These are phyloP conservation scores for Verticillium longisporum DNA, from an alignment of 2,329 filamentous ascomycete genomes.

Conservation along the genomic window DNA sequence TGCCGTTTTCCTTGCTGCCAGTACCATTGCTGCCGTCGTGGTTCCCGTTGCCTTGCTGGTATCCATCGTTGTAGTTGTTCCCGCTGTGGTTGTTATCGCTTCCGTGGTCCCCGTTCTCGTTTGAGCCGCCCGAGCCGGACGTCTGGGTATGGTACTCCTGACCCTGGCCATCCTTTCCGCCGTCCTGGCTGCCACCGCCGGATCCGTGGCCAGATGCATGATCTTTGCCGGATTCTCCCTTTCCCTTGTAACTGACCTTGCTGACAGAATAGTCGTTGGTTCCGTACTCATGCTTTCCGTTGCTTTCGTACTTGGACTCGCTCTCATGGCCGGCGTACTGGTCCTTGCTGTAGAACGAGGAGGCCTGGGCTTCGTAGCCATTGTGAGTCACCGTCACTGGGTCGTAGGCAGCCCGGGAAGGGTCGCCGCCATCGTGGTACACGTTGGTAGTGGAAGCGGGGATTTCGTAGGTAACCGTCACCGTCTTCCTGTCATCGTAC, in stretches of 20 bases:
- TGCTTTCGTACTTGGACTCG: not conserved
- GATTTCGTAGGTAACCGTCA: constrained; percentile 7
- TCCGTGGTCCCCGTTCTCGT: not conserved
- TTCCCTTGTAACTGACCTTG: not conserved
- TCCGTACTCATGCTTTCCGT: not conserved
- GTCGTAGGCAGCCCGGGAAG: not conserved
- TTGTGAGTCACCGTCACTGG: not conserved
- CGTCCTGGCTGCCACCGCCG: constrained; percentile 1
- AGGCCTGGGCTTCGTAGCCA: not conserved
- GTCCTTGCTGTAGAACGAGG: not conserved
- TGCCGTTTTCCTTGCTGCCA: not conserved
- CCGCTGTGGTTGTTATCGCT: not conserved
- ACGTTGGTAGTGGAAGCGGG: not conserved
- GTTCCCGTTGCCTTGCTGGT: constrained; percentile 18
- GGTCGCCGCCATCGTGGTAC: not conserved
- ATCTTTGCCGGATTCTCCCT: not conserved
- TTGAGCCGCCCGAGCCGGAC: not conserved
- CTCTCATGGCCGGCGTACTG: constrained; percentile 3
- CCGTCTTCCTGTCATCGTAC: constrained; percentile 6
- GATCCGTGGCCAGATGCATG: not conserved
- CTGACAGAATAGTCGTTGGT: not conserved
- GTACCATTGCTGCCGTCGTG: constrained; percentile 12
- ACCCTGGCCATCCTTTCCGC: constrained; percentile 10
- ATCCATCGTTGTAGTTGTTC: constrained; percentile 13
- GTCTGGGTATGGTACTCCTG: constrained; percentile 10